These are phyloP conservation scores for Aeschynomene evenia DNA, from an alignment of 306 rosid genomes.

Conservation along the genomic window DNA sequence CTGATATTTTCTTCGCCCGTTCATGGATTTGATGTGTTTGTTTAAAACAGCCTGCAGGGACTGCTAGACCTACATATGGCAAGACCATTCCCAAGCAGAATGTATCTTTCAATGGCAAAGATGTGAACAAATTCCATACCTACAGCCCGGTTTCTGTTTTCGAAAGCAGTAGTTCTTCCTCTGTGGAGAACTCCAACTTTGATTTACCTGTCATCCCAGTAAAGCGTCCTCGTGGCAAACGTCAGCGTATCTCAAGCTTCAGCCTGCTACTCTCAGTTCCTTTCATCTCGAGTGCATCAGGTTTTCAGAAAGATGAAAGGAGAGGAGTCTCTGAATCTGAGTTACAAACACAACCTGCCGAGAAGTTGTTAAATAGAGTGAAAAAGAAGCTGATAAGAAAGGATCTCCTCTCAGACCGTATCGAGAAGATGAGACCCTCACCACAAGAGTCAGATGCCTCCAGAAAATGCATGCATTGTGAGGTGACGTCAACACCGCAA, in stretches of 20 bases:
- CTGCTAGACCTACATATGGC: not conserved
- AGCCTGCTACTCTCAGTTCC: conserved; percentile 26
- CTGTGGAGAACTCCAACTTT: conserved; percentile 39
- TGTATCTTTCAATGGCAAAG: conserved; percentile 33
- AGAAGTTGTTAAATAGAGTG: conserved; percentile 9
- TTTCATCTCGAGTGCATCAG: conserved; percentile 22
- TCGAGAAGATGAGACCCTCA: conserved; percentile 24
- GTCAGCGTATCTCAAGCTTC: conserved; percentile 39
- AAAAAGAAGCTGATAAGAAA: conserved; percentile 36
- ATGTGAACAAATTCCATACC: conserved; percentile 35
- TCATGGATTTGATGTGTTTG: conserved; percentile 6
- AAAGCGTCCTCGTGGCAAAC: conserved; percentile 59
- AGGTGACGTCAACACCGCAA: conserved; percentile 29
- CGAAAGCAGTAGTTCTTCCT: conserved; percentile 54
- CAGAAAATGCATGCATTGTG: conserved; percentile 34
- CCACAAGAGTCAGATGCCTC: conserved; percentile 7
- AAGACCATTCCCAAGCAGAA: conserved; percentile 22
- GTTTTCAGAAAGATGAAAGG: conserved; percentile 3
- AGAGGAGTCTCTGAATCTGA: conserved; percentile 25
- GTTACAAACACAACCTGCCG: conserved; percentile 20
- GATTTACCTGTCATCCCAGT: conserved; percentile 27
- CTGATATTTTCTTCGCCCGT: conserved; percentile 11
- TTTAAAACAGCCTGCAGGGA: not conserved
- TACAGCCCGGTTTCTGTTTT: conserved; percentile 63
- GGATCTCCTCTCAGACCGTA: conserved; percentile 21